A percentile compares a stretch with the other conserved stretches of the same genome.
phyloP scores from a whole-genome alignment of 257 asterid genomes.

The Hygrophila difformis region DNA sequence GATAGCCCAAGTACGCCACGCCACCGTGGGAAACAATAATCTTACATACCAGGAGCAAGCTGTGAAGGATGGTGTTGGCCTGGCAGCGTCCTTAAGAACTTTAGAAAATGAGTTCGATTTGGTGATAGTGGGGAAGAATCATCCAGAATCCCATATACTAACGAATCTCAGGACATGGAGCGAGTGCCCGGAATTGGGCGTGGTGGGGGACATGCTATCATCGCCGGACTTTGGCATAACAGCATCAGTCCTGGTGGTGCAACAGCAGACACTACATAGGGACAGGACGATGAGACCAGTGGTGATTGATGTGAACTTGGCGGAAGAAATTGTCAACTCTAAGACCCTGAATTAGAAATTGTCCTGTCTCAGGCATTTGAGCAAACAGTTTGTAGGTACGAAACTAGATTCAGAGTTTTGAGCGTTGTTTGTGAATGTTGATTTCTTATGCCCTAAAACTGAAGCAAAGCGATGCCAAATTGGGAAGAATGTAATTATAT shows the following conservation, averaged over 20 bases:
- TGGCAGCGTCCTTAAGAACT: constrained; percentile 37
- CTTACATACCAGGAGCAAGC: constrained; percentile 63
- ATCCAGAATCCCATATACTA: constrained; percentile 48
- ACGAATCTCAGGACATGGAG: constrained; percentile 74
- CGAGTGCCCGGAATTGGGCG: constrained; percentile 84
- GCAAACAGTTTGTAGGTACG: too few relatives aligned
- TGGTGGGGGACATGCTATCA: constrained; percentile 64
- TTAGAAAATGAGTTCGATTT: constrained; percentile 41
- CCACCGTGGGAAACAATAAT: constrained; percentile 39
- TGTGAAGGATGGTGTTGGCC: constrained; percentile 61
- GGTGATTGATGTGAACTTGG: constrained; percentile 27
- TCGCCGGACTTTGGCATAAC: constrained; percentile 45
- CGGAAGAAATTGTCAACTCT: constrained; percentile 1
- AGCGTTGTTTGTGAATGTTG: too few relatives aligned
- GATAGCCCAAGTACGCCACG: constrained; percentile 52
- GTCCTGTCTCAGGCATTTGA: too few relatives aligned
- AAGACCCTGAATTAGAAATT: too few relatives aligned
- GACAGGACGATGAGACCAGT: constrained; percentile 35
- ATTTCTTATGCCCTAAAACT: too few relatives aligned
- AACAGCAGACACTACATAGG: constrained; percentile 51
- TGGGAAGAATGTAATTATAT: too few relatives aligned
- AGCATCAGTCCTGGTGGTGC: constrained; percentile 74
- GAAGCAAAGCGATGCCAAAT: too few relatives aligned
- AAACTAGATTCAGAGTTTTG: too few relatives aligned
- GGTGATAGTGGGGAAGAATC: constrained; percentile 54